A percentile compares a stretch with the other conserved stretches of the same genome.
phyloP scores from a whole-genome alignment of 345 rosid genomes.

The Triadica sebifera region DNA sequence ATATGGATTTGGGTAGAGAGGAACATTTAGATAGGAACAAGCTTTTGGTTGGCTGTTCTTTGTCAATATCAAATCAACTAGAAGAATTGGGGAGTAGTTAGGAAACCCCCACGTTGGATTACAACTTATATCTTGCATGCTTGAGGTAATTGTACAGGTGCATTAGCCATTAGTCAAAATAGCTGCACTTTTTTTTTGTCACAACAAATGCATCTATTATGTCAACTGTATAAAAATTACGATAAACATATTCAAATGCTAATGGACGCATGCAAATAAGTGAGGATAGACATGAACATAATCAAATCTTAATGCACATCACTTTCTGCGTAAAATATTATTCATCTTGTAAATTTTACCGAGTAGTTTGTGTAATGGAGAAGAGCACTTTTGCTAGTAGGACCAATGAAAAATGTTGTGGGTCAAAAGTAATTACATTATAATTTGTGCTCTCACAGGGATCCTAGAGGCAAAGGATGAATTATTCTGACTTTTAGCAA shows the following conservation, averaged over 20 bases:
- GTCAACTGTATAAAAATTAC: constrained; percentile 3
- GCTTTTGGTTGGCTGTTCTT: constrained; percentile 64
- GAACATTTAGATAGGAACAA: constrained; percentile 72
- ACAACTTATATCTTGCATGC: constrained; percentile 27
- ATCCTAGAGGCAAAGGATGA: too few species aligned
- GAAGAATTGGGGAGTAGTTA: constrained; percentile 34
- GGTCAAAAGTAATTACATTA: constrained; percentile 4
- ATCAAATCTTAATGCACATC: constrained; percentile 6
- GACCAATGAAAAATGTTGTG: constrained; percentile 16
- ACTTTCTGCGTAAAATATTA: constrained; percentile 9
- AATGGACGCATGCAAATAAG: constrained; percentile 8
- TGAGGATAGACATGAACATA: constrained; percentile 3
- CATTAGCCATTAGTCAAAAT: constrained; percentile 16
- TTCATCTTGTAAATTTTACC: constrained; percentile 10
- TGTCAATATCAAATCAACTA: constrained; percentile 64
- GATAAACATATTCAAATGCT: constrained; percentile 11
- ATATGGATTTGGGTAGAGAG: constrained; percentile 43
- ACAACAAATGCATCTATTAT: neutral
- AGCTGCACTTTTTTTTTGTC: neutral
- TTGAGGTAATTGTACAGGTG: constrained; percentile 34
- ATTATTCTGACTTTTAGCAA: neutral
- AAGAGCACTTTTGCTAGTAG: constrained; percentile 17
- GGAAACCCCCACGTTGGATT: constrained; percentile 33
- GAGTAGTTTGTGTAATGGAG: constrained; percentile 13
- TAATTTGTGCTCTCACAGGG: neutral